Base-by-base conservation (phyloP, 2,329 filamentous ascomycete genomes). In the Erysiphe pulchra region DNA sequence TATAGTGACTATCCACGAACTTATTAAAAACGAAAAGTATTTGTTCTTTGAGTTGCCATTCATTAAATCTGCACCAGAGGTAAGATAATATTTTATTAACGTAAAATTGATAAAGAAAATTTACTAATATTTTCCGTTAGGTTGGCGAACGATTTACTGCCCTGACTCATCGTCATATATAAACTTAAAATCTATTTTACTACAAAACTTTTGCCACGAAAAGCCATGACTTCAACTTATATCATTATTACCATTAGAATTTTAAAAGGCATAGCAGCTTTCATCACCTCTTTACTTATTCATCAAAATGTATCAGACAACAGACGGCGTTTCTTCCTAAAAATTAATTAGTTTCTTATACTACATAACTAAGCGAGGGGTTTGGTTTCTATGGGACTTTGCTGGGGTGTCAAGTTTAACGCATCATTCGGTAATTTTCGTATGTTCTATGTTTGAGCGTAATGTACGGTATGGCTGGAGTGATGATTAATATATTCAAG, bases 21-120 rank as follows among this genome's bases (percentile, higher is more conserved):
- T 98, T 47, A 69, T 92, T 53, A 92, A 92, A 67, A 94, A 92
- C 59, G 77, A 81, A 46, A 82, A 77, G 57, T 92, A 87, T 61
- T 76, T 76, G 57, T 92, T 98, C 67, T 95, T 92, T 66, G 82
- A 90, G 44, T 69, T 93, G 52, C 81, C 83, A 24, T 94, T 92
- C 56, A 81, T 95, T 62, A 92, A 93, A 66, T 73, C 78, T 52
- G 75, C 79, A 53, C 85, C 85, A 52, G 85, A 94, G 68, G 85
- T 92, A 67, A 60, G 64, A 44, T 30, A 20, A 10, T 8, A 17
- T 24, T 37, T 11, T 6, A n/a, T 17, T 12, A 12, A 43, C 10
- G 11, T 32, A 18, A 30, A 17, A 38, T 17, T 11, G 14, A 38
- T 17, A 17, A 2, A 4, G 9, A 18, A 16, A 11, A 16, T 18